phyloP scores from a whole-genome alignment of 2,329 filamentous ascomycete species.

The Rhynchosporium secalis region DNA sequence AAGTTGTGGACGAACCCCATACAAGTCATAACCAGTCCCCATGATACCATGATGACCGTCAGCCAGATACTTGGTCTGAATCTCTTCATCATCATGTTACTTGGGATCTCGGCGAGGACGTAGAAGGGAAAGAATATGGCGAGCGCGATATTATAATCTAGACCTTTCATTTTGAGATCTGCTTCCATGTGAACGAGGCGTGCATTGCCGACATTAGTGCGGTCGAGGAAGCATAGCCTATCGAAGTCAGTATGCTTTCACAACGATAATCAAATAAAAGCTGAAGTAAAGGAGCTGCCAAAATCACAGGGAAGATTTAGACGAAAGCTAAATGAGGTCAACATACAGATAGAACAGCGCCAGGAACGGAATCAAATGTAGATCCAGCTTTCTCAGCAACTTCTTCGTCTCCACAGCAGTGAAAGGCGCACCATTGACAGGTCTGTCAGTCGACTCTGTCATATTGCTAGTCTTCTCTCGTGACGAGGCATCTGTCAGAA shows the following conservation, averaged over 20 bases:
- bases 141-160: constrained; percentile 40
- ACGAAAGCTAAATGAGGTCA: neutral
- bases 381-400: constrained; percentile 35
- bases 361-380: constrained; percentile 44
- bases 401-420: constrained; percentile 27
- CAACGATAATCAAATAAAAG: neutral
- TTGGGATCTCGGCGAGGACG: constrained; percentile 37
- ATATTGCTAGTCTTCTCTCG: constrained; percentile 16
- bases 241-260: neutral
- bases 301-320: constrained; percentile 21
- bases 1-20: constrained; percentile 64
- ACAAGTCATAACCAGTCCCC: constrained; percentile 69
- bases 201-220: constrained; percentile 39
- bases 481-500: constrained; percentile 4
- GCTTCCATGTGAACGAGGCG: constrained; percentile 37
- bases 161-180: constrained; percentile 38
- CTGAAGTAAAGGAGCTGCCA: neutral
- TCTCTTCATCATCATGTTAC: constrained; percentile 43
- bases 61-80: constrained; percentile 58
- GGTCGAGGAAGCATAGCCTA: constrained; percentile 37
- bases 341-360: constrained; percentile 53
- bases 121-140: constrained; percentile 39
- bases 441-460: constrained; percentile 8
- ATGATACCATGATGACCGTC: constrained; percentile 61
- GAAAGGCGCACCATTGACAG: constrained; percentile 15